Percentiles rank a stretch among this genome's conserved stretches.
phyloP scores from a whole-genome alignment of 2,329 filamentous ascomycete species.

The Cladophialophora exuberans region DNA sequence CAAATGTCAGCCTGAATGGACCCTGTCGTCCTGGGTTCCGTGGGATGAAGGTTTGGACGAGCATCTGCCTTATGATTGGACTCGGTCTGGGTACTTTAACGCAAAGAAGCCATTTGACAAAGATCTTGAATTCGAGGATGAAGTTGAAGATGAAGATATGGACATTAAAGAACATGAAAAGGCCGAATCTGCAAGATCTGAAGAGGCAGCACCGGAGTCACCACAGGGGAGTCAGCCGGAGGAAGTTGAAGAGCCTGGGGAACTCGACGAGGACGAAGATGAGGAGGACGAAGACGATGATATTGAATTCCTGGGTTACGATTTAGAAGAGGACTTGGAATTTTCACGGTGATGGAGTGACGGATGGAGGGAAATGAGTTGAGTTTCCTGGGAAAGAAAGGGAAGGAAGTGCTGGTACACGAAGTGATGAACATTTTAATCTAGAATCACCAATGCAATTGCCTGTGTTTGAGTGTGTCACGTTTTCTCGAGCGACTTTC shows the following conservation, averaged over 20 bases:
- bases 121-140: conserved; percentile 8
- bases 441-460: no score
- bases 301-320: no score
- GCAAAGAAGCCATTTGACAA: conserved; percentile 11
- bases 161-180: neutral
- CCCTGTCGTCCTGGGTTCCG: conserved; percentile 16
- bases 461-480: no score
- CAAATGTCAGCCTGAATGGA: conserved; percentile 30
- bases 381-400: no score
- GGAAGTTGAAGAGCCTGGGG: neutral
- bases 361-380: no score
- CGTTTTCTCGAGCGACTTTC: conserved; percentile 17
- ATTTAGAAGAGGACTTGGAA: no score
- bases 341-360: no score
- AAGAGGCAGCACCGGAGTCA: neutral
- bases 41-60: conserved; percentile 18
- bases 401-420: no score
- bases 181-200: neutral
- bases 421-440: no score
- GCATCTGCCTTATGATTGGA: conserved; percentile 15
- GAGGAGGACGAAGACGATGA: neutral
- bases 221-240: neutral
- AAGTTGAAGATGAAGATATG: neutral
- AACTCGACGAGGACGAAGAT: neutral
- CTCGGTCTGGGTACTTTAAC: conserved; percentile 19